A percentile compares a stretch with the other conserved stretches of the same genome.
phyloP scores from a whole-genome alignment of 192 early-diverging fungal genomes.

The Gamsiella multidivaricata region DNA sequence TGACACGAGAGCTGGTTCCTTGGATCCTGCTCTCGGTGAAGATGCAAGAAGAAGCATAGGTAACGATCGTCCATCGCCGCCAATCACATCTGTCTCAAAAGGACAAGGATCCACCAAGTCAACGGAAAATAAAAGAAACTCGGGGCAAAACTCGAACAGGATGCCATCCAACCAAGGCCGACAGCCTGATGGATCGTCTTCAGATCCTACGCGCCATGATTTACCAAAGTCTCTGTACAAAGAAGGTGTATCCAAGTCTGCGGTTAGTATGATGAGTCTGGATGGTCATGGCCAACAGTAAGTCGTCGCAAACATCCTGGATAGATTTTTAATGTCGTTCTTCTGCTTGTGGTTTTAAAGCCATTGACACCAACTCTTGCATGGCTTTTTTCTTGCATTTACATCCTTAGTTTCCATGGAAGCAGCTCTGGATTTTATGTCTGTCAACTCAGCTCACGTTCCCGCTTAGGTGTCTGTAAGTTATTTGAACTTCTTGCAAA shows the following conservation, averaged over 20 bases:
- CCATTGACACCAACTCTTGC: neutral
- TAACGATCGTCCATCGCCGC: neutral
- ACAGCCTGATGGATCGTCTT: neutral
- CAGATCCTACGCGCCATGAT: neutral
- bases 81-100: constrained; percentile 1
- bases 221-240: neutral
- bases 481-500: neutral
- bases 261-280: constrained; percentile 70
- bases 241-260: constrained; percentile 57
- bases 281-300: constrained; percentile 73
- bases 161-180: neutral
- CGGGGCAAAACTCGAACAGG: neutral
- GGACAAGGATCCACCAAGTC: constrained; percentile 15
- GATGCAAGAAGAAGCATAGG: too few species aligned
- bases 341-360: too few species aligned
- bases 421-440: constrained; percentile 78
- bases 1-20: neutral
- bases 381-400: neutral
- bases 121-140: neutral
- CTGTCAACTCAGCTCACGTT: constrained; percentile 68
- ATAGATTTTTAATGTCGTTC: neutral
- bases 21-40: neutral
- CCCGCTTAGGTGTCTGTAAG: constrained; percentile 57
- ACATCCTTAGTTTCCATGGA: constrained; percentile 66
- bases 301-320: too few species aligned